Evolutionary conservation across 2,329 filamentous ascomycete species (phyloP).

Genomic region (Aspergillus terreus): DNA sequence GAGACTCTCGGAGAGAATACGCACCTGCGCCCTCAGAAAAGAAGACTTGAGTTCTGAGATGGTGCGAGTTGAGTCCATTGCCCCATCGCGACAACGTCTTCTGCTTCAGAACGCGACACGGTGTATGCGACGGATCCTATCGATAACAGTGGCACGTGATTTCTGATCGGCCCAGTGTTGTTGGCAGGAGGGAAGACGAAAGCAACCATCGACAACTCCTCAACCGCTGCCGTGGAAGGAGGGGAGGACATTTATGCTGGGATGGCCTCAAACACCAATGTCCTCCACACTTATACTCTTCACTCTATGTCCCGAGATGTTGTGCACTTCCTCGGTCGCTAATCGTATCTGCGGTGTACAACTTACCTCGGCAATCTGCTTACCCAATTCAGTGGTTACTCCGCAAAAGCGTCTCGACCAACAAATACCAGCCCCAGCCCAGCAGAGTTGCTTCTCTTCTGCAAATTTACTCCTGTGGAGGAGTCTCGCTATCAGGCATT

Average conservation of each 20-base stretch:
- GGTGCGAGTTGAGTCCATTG: slow-evolving; percentile 41
- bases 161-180: no score
- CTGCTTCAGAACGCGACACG: neutral
- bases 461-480: neutral
- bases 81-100: slow-evolving; percentile 14
- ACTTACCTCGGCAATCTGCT: slow-evolving; percentile 26
- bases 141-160: slow-evolving; percentile 17
- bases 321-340: slow-evolving; percentile 2
- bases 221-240: no score
- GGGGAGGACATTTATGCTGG: no score
- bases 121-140: slow-evolving; percentile 1
- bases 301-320: neutral
- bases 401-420: slow-evolving; percentile 3
- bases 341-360: neutral
- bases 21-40: slow-evolving; percentile 51
- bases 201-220: no score
- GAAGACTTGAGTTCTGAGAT: slow-evolving; percentile 49
- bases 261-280: no score
- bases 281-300: no score
- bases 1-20: slow-evolving; percentile 49
- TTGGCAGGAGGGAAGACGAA: no score
- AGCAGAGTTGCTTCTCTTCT: slow-evolving; percentile 1
- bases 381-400: slow-evolving; percentile 6
- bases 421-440: neutral
- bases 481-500: no score